These are phyloP conservation scores for Toxicodendron radicans DNA, from an alignment of 345 rosid genomes.

Conservation along the genomic window DNA sequence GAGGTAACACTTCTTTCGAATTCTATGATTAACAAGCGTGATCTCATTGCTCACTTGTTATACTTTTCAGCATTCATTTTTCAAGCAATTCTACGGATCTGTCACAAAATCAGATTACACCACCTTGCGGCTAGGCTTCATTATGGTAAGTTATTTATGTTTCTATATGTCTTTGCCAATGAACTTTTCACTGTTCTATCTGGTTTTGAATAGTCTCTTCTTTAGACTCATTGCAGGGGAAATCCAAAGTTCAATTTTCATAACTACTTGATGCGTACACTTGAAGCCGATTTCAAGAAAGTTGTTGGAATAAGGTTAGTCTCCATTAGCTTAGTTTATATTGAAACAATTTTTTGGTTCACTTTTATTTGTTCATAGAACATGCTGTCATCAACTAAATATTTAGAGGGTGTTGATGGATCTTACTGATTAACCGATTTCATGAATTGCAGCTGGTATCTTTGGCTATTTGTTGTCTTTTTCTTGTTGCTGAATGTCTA, in stretches of 20 bases:
- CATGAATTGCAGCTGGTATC: constrained; percentile 75
- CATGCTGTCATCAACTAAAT: neutral
- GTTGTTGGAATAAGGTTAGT: constrained; percentile 88
- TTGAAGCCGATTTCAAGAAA: constrained; percentile 88
- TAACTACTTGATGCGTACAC: constrained; percentile 80
- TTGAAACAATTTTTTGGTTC: too few species aligned
- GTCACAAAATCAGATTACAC: constrained; percentile 77
- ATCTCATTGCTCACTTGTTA: constrained; percentile 3
- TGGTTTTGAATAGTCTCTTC: neutral
- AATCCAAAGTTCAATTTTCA: constrained; percentile 84
- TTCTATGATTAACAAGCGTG: neutral
- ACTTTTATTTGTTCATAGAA: too few species aligned
- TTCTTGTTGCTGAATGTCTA: constrained; percentile 72
- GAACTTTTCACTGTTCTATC: neutral
- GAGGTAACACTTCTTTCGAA: too few species aligned
- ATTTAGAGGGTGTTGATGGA: neutral
- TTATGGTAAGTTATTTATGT: constrained; percentile 46
- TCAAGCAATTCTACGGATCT: constrained; percentile 81
- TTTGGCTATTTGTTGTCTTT: constrained; percentile 74
- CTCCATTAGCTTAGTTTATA: too few species aligned
- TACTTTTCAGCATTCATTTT: constrained; percentile 63
- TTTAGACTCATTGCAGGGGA: constrained; percentile 72
- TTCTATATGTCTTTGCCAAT: neutral
- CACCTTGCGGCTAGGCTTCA: constrained; percentile 75
- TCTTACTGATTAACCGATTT: neutral